Base-by-base conservation (phyloP, 1,284 basidiomycete genomes). In the Megacollybia platyphylla region DNA sequence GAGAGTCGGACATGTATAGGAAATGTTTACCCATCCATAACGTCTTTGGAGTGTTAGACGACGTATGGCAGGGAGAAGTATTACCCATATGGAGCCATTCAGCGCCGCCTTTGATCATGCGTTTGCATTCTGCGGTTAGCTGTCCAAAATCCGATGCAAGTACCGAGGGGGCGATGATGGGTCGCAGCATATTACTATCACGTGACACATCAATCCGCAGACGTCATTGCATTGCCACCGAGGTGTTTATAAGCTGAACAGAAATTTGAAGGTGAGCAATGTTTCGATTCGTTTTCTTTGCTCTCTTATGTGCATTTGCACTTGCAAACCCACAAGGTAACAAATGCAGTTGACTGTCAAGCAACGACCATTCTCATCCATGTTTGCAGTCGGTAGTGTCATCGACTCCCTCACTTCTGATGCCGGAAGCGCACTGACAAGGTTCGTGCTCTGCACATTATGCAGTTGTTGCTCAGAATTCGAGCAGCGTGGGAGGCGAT, bases 71-170 rank as follows among this genome's bases (percentile, higher is more conserved):
- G 15, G 41, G 26, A 27, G 36, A 36, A 15, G 34, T 62, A 77
- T 49, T 49, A 87, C 90, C 91, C 92, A 96, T 96, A 56, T 96
- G 91, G 45, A 94, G 74, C 91, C 92, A 96, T 61, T 96, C 83
- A 35, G 91, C 90, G 29, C 93, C 90, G 51, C 80, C 78, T 54
- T 83, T 79, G 50, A 94, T 87, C 86, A 96, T 94, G 42, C 89
- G 76, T 56, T 82, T 82, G 64, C 93, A 94, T 77, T 96, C 90
- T 54, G 80, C 80, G 44, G 79, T 82, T 50, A 97, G 76, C 56
- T 92, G 82, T 34, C 88, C 89, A 64, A 97, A 90, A 69, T 97
- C 90, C n/a, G 87, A 90, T 46, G 90, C 89, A 24, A 93, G 82
- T 32, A 92, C 87, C 10, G 88, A 92, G 27, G 89, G 89, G 7